These are phyloP conservation scores for Castanea sativa DNA, from an alignment of 306 rosid genomes.

Conservation along the genomic window DNA sequence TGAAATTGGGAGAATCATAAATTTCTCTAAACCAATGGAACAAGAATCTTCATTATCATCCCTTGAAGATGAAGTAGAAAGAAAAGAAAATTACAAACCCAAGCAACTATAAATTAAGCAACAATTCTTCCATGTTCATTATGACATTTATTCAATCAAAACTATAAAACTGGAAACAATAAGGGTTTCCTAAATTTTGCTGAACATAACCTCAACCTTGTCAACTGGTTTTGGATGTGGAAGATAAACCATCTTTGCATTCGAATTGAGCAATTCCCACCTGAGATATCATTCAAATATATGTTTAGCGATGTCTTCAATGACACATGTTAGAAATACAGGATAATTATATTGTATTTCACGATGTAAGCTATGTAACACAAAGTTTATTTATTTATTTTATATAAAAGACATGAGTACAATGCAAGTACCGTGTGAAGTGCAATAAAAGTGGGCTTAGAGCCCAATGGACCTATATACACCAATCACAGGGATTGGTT, in stretches of 20 bases:
- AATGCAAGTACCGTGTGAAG: no score
- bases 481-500: background rate
- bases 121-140: background rate
- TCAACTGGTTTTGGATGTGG: conserved; percentile 34
- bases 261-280: conserved; percentile 45
- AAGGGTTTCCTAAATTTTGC: conserved; percentile 23
- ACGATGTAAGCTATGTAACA: no score
- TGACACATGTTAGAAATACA: no score
- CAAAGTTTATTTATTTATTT: no score
- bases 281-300: background rate
- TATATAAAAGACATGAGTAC: no score
- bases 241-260: conserved; percentile 29
- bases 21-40: no score
- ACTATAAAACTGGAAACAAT: background rate
- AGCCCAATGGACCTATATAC: background rate
- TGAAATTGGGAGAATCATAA: no score
- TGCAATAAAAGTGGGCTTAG: background rate
- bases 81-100: background rate
- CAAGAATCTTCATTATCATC: background rate
- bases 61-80: background rate
- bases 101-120: background rate
- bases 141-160: background rate
- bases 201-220: conserved; percentile 27
- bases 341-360: no score
- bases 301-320: background rate